Conservation (phyloP, 352 stramenopile genomes). For the Globisporangium iwayamae region DNA sequence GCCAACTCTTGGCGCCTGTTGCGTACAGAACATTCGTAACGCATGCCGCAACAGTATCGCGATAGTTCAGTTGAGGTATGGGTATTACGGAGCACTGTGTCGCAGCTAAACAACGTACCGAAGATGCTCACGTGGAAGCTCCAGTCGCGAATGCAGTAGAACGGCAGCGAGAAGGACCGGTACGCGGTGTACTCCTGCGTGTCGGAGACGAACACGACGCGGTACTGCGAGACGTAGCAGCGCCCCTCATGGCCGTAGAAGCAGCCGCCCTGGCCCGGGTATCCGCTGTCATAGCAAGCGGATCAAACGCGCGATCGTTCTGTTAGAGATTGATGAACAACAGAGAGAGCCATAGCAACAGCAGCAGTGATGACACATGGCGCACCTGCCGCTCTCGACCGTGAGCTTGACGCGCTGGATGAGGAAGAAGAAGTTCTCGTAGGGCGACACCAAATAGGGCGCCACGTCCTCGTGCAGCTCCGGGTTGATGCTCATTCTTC, state of each 20-base stretch:
- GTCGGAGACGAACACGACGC: constrained; percentile 63
- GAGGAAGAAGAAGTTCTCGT: constrained; percentile 77
- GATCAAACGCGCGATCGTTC: not conserved
- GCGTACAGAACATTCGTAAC: not conserved
- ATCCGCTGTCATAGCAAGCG: constrained; percentile 37
- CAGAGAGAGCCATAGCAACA: not conserved
- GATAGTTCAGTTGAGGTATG: not conserved
- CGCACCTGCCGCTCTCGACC: constrained; percentile 79
- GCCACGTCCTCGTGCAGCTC: constrained; percentile 50
- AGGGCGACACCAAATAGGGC: constrained; percentile 77
- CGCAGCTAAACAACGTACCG: constrained; percentile 26
- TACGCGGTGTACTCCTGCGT: constrained; percentile 35
- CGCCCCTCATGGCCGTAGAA: constrained; percentile 69
- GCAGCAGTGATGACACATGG: not conserved
- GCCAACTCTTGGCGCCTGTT: constrained; percentile 58
- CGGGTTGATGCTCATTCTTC: constrained; percentile 74
- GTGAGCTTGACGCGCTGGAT: constrained; percentile 67
- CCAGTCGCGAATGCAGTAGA: constrained; percentile 78
- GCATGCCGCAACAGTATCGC: not conserved
- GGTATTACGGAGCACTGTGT: not conserved
- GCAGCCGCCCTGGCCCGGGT: constrained; percentile 76
- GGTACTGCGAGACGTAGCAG: constrained; percentile 80
- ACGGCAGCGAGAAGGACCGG: constrained; percentile 71
- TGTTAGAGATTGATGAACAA: not conserved
- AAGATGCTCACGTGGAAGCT: constrained; percentile 56